These are phyloP conservation scores for Oryza rufipogon DNA, from an alignment of 176 grass and related monocot genomes.

Conservation along the genomic window DNA sequence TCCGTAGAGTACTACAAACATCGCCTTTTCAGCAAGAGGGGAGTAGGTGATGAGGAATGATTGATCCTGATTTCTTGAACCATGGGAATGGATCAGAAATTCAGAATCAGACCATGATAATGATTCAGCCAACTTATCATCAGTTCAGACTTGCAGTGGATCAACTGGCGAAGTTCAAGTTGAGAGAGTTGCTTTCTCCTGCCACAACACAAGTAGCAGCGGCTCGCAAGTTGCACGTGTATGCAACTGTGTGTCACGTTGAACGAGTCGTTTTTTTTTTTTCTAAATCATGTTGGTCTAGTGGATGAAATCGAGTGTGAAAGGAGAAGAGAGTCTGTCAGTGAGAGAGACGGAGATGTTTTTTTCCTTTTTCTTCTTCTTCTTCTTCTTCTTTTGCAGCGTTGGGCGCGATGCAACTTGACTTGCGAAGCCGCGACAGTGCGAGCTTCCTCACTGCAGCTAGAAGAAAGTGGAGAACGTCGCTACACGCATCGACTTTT, in stretches of 20 bases:
- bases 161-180: not conserved
- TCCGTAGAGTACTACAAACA: not conserved
- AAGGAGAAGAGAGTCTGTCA: not conserved
- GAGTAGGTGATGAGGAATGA: not conserved
- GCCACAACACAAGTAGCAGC: not conserved
- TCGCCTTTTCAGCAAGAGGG: slow-evolving; percentile 9
- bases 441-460: not conserved
- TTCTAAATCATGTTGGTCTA: not conserved
- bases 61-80: not conserved
- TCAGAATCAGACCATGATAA: not conserved
- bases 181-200: not conserved
- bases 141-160: not conserved
- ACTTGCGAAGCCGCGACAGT: not conserved
- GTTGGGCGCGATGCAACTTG: not conserved
- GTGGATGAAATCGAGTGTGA: not conserved
- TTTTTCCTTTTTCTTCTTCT: not conserved
- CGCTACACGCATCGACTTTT: not conserved
- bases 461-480: not conserved
- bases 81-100: not conserved
- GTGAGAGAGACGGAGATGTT: not conserved
- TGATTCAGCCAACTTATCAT: no score
- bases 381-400: not conserved
- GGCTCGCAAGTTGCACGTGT: not conserved
- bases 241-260: not conserved
- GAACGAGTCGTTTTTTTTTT: not conserved